Conservation (phyloP, 148 eudicot genomes). For the Amaranthus cruentus region DNA sequence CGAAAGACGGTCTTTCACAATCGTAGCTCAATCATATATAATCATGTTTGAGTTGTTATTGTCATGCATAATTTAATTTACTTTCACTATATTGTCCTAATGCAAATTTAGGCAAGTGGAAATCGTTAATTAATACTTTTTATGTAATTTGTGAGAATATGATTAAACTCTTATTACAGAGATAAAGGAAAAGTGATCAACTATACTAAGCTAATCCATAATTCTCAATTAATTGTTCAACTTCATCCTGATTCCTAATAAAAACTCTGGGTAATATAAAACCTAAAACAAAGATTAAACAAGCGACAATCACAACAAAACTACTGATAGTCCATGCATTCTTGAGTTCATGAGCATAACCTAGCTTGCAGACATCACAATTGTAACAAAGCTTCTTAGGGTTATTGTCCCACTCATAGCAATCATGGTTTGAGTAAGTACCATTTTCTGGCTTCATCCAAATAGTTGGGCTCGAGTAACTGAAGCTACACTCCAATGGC, state of each 20-base stretch:
- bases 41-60: too few relatives aligned
- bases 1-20: too few relatives aligned
- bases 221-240: too few relatives aligned
- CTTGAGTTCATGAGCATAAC: background rate
- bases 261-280: background rate
- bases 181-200: too few relatives aligned
- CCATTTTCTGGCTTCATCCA: slow-evolving; percentile 1
- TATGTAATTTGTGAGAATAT: too few relatives aligned
- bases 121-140: too few relatives aligned
- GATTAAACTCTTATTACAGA: too few relatives aligned
- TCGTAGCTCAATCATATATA: too few relatives aligned
- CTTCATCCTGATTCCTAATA: background rate
- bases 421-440: background rate
- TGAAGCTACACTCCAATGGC: background rate
- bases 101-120: too few relatives aligned
- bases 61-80: too few relatives aligned
- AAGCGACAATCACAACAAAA: background rate
- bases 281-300: background rate
- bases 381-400: background rate
- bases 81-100: too few relatives aligned
- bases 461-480: background rate
- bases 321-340: background rate
- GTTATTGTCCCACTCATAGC: slow-evolving; percentile 2
- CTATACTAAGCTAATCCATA: too few relatives aligned
- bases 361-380: background rate